Base-by-base conservation (phyloP, 495 filamentous ascomycete genomes). In the Terfezia claveryi region DNA sequence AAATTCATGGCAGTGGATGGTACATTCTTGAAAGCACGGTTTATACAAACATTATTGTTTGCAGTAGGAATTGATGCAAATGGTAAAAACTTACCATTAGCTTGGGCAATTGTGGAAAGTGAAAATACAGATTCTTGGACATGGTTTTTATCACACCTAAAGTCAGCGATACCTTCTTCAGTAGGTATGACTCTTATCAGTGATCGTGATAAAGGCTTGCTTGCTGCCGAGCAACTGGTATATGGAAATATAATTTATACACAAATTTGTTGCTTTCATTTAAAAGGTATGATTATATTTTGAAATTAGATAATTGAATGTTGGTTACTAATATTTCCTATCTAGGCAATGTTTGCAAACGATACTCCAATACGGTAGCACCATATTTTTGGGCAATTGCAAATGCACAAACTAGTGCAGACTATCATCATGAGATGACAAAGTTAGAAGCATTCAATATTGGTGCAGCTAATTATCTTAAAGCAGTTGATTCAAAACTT, bases 71-170 rank as follows among this genome's bases (percentile, higher is more conserved):
- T 55, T 0, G 57, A 58, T 56, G 50, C 37, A 11, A 56, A 59
- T 46, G 17, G 16, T 1, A 49, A 53, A 38, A 23, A 50, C 2
- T 0, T 56, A 0, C 14, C 53, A 12, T 53, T 56, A 16, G 54
- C 57, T 0, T 59, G 54, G 49, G 54, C 37, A 8, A 8, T 59
- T 23, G 57, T 59, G 0, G 54, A 59, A 49, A 38, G 54, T 0
- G 57, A 59, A 50, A 59, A 59, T 46, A 49, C 23, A 7, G 37
- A 46, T 4, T 50, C 50, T 0, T 59, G 49, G 57, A 4, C 10
- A 10, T 59, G 51, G n/a, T 59, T 59, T 10, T 51, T 59, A 17
- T 14, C 5, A 2, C 36, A 59, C 37, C 36, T 59, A 17, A 55
- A 46, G 0, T 17, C 50, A 12, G 27, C 27, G 4, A 32, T 32